Conservation (phyloP, 1,284 basidiomycete genomes). For the Trametes versicolor region DNA sequence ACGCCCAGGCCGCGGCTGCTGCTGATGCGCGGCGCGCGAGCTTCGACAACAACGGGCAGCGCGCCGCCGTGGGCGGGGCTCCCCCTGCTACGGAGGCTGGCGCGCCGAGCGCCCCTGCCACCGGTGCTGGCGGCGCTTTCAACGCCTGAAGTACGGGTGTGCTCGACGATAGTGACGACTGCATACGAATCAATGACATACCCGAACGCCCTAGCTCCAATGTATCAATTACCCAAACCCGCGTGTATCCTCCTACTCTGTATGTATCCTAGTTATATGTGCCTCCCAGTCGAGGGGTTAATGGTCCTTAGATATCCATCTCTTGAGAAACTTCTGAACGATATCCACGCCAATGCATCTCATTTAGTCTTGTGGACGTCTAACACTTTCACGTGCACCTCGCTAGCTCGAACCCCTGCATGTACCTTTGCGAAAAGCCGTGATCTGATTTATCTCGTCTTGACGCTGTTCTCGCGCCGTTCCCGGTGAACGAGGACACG, state of each 20-base stretch:
- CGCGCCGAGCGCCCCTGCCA: not conserved
- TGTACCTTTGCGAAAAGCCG: no score
- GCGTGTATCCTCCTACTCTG: not conserved
- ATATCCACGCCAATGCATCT: no score
- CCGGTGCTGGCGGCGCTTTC: not conserved
- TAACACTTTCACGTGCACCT: no score
- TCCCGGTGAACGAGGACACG: no score
- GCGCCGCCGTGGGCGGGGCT: slow-evolving; percentile 18
- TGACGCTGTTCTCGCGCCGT: no score
- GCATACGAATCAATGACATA: slow-evolving; percentile 5
- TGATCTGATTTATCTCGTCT: no score
- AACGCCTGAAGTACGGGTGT: not conserved
- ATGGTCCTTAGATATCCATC: not conserved
- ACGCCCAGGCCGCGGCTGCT: slow-evolving; percentile 38
- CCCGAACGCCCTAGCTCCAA: not conserved
- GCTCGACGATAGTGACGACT: slow-evolving; percentile 1
- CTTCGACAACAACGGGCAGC: slow-evolving; percentile 20
- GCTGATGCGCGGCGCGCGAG: slow-evolving; percentile 23
- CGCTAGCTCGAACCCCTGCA: no score
- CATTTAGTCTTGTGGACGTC: no score
- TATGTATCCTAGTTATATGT: slow-evolving; percentile 6
- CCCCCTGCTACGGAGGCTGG: not conserved
- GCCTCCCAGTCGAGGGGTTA: not conserved
- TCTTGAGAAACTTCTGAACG: no score
- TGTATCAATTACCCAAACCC: not conserved